These are phyloP conservation scores for Daedalea quercina DNA, from an alignment of 768 basidiomycete genomes.

Conservation along the genomic window DNA sequence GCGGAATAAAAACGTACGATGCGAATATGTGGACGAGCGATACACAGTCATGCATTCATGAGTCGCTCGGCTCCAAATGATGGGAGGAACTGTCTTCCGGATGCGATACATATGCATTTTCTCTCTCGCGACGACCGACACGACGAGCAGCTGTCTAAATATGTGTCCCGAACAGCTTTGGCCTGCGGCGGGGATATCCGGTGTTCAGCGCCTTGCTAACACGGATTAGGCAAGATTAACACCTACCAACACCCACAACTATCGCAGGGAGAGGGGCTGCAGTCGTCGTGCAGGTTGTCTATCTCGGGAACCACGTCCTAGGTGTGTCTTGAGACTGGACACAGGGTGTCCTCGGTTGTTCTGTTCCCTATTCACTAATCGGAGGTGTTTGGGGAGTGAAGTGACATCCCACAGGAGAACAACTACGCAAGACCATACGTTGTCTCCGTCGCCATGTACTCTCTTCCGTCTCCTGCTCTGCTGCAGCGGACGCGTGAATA, in stretches of 20 bases:
- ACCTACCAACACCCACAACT: not conserved
- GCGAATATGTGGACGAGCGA: not conserved
- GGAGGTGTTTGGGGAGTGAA: too few species aligned
- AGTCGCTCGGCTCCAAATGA: not conserved
- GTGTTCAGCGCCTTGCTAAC: not conserved
- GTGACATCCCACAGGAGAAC: too few species aligned
- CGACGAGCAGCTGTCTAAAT: not conserved
- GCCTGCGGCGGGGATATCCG: not conserved
- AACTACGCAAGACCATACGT: too few species aligned
- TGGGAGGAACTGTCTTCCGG: too few species aligned
- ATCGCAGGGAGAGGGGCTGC: not conserved
- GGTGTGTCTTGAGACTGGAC: not conserved
- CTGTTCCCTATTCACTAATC: too few species aligned
- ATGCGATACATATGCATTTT: too few species aligned
- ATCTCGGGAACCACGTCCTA: not conserved
- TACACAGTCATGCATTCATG: too few species aligned
- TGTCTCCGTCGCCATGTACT: not conserved
- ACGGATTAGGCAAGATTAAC: not conserved
- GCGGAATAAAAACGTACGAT: not conserved
- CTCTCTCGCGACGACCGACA: not conserved
- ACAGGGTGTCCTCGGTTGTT: too few species aligned
- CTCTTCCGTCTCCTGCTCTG: conserved; percentile 4
- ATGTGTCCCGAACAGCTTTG: not conserved
- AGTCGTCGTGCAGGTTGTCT: not conserved
- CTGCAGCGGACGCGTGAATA: conserved; percentile 31